These are phyloP conservation scores for Brasilioporus rufonigricans DNA, from an alignment of 768 basidiomycete genomes.

Conservation along the genomic window DNA sequence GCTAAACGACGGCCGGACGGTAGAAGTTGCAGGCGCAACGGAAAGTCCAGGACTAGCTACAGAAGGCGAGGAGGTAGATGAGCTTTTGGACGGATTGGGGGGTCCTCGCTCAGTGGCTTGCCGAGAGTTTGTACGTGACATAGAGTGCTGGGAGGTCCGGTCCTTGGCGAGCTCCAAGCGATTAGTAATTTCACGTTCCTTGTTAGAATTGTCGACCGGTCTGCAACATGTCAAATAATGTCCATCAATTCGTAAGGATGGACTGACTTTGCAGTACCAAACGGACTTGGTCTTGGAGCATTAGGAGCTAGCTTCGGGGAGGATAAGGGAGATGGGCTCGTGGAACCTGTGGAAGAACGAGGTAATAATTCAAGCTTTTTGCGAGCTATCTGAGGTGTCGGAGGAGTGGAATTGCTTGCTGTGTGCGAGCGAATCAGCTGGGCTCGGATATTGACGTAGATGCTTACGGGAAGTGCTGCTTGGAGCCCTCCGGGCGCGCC, in stretches of 20 bases:
- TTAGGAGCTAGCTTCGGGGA: conserved; percentile 69
- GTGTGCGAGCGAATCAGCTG: conserved; percentile 9
- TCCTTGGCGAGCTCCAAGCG: conserved; percentile 48
- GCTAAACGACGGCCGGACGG: conserved; percentile 72
- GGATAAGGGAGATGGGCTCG: conserved; percentile 70
- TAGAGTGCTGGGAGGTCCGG: conserved; percentile 36
- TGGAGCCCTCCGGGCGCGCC: conserved; percentile 55
- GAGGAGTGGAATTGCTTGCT: conserved; percentile 74
- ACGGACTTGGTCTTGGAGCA: conserved; percentile 65
- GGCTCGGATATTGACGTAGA: conserved; percentile 21
- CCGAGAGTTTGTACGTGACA: conserved; percentile 49
- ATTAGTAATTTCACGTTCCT: conserved; percentile 73
- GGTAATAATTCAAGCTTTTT: conserved; percentile 86
- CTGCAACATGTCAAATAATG: conserved; percentile 36
- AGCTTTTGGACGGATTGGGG: conserved; percentile 32
- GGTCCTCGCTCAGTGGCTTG: conserved; percentile 45
- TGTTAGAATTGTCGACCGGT: conserved; percentile 79
- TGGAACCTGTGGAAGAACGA: conserved; percentile 64
- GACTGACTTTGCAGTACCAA: conserved; percentile 79
- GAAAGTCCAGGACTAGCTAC: conserved; percentile 18
- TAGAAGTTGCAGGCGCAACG: conserved; percentile 34
- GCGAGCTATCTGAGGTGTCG: conserved; percentile 77
- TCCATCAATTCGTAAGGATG: not conserved
- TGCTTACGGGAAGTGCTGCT: conserved; percentile 64
- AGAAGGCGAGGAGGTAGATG: conserved; percentile 25